Percentiles rank a stretch among this genome's conserved stretches.
phyloP scores from a whole-genome alignment of 2,329 filamentous ascomycete genomes.

The Phaeophleospora eucalypticola region DNA sequence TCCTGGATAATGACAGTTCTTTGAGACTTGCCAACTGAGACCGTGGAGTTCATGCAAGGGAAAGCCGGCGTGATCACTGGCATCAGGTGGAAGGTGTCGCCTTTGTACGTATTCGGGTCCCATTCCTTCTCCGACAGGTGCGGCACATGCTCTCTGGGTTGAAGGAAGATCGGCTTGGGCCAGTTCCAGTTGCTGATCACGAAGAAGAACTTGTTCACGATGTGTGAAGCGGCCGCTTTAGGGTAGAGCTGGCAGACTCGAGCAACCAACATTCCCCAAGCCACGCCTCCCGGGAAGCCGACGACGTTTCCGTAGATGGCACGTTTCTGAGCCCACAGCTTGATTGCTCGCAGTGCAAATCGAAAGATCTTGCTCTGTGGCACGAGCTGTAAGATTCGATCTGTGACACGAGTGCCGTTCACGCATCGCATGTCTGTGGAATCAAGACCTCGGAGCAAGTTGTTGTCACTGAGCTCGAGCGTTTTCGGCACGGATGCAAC shows the following conservation, averaged over 20 bases:
- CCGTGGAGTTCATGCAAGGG: slow-evolving; percentile 95
- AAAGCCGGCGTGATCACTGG: slow-evolving; percentile 97
- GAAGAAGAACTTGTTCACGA: slow-evolving; percentile 91
- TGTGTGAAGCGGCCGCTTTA: slow-evolving; percentile 79
- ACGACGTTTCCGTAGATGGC: slow-evolving; percentile 95
- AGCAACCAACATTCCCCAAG: slow-evolving; percentile 96
- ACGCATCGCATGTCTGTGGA: slow-evolving; percentile 83
- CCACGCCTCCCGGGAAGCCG: slow-evolving; percentile 92
- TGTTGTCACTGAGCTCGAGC: slow-evolving; percentile 76
- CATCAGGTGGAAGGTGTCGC: slow-evolving; percentile 86
- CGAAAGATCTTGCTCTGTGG: slow-evolving; percentile 88
- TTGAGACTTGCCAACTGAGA: slow-evolving; percentile 85
- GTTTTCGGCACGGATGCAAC: slow-evolving; percentile 47
- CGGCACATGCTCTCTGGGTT: slow-evolving; percentile 77
- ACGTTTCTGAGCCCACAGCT: slow-evolving; percentile 89
- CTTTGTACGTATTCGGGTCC: slow-evolving; percentile 84
- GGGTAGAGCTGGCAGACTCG: slow-evolving; percentile 95
- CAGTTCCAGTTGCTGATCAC: slow-evolving; percentile 89
- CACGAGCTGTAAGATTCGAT: slow-evolving; percentile 84
- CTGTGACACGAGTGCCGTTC: slow-evolving; percentile 90
- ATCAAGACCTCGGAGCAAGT: slow-evolving; percentile 77
- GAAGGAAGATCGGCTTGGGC: slow-evolving; percentile 89
- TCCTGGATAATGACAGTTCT: slow-evolving; percentile 80
- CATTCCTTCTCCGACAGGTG: slow-evolving; percentile 77
- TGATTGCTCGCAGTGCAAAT: slow-evolving; percentile 83